Base-by-base conservation (phyloP, 495 filamentous ascomycete species). In the Trichoderma virens region DNA sequence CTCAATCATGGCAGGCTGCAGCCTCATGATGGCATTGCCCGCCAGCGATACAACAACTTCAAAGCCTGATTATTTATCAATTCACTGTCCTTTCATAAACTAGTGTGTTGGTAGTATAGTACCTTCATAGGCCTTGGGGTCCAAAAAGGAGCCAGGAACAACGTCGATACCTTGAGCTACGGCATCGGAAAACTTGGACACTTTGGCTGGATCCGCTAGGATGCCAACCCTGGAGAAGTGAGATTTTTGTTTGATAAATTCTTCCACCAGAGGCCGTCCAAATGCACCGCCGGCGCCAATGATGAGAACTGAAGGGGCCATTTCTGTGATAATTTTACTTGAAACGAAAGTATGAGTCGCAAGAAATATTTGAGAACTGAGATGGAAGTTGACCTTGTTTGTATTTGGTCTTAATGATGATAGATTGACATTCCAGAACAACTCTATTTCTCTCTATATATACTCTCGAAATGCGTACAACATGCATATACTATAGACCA, bases 221-320 rank as follows among this genome's bases (percentile, higher is more conserved):
- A 51, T 51, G 45, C 14, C 45, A 51, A 51, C 7, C 16, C 20
- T 51, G n/a, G 45, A 51, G 16, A 51, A 51, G 45, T 1, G 3
- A 25, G 45, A 5, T 25, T 51, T 51, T 2, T 51, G 45, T 8
- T 25, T 51, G 45, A 51, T 51, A 20, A 51, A 51, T 25, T 51
- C 45, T 20, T 51, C 45, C 3, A 25, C n/a, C n/a, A 51, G 45
- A 51, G 45, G 45, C n/a, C 20, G n/a, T 51, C 45, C 45, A 25
- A 51, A 51, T 4, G 45, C 45, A n/a, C 45, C 45, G 45, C 45
- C 45, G 9, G 45, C 45, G n/a, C 45, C 45, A 51, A 51, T 51
- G 2, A 51, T n/a, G 45, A 51, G 45, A 20, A 51, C 45, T 5
- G 45, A 51, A 20, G 45, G 45, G 9, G 45, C 45, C 45, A 51